Conservation (phyloP, 257 asterid genomes). For the Gentiana straminea region DNA sequence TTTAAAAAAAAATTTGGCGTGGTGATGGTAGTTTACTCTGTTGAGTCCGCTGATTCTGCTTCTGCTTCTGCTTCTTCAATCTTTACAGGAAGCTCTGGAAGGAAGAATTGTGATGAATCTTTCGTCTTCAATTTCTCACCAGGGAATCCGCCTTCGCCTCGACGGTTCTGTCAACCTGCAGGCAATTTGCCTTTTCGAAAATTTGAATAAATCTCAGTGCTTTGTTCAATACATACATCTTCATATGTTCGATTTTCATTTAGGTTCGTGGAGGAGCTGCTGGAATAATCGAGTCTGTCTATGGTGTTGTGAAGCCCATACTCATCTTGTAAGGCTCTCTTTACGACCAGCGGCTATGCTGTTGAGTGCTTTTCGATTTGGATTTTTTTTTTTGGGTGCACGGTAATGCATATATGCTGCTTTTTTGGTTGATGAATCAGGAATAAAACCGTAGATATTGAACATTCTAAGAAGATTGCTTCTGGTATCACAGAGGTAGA, state of each 20-base stretch:
- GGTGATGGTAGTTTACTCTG: not conserved
- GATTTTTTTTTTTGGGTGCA: not conserved
- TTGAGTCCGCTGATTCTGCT: not conserved
- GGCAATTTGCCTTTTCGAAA: constrained; percentile 18
- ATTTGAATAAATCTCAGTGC: not conserved
- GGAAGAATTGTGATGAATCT: constrained; percentile 52
- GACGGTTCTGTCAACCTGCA: constrained; percentile 67
- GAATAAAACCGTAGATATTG: constrained; percentile 42
- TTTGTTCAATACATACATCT: not conserved
- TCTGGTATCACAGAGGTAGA: constrained; percentile 70
- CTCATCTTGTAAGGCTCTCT: constrained; percentile 35
- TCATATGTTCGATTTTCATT: not conserved
- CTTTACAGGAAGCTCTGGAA: constrained; percentile 45
- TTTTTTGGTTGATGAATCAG: constrained; percentile 20
- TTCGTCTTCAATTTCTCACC: constrained; percentile 50
- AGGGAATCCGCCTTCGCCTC: constrained; percentile 59
- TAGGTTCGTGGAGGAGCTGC: constrained; percentile 95
- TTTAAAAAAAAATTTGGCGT: no score
- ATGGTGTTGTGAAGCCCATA: constrained; percentile 74
- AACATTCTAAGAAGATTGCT: constrained; percentile 52
- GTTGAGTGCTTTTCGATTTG: constrained; percentile 12
- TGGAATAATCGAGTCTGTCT: constrained; percentile 73
- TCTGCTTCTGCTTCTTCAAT: constrained; percentile 3
- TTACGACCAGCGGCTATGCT: no score
- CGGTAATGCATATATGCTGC: not conserved